Conservation (phyloP, 768 basidiomycete genomes). For the Russula sp. region DNA sequence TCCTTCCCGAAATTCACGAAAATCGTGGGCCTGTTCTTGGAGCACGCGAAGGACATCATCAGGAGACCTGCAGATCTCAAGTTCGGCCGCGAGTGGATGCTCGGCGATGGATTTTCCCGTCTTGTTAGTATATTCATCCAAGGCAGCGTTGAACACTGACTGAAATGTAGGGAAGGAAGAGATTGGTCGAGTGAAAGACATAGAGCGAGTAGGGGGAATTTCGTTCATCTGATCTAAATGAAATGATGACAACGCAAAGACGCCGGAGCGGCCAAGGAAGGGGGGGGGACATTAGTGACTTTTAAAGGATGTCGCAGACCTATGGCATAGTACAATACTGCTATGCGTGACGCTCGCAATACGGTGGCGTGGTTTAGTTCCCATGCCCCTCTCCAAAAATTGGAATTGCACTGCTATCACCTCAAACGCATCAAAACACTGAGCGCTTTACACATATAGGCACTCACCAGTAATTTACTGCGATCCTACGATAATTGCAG, state of each 20-base stretch:
- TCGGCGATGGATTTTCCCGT: neutral
- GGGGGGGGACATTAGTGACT: too few species aligned
- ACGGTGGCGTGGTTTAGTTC: too few species aligned
- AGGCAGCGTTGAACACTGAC: neutral
- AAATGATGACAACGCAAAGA: neutral
- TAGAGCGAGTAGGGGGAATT: neutral
- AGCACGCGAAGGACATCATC: neutral
- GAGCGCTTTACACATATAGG: too few species aligned
- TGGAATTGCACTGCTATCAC: too few species aligned
- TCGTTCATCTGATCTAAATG: neutral
- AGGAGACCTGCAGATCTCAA: neutral
- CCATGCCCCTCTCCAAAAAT: too few species aligned
- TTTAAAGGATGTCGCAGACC: too few species aligned
- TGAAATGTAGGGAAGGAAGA: neutral
- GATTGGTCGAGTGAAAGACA: neutral
- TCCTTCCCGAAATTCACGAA: neutral
- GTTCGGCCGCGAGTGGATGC: neutral
- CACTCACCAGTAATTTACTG: too few species aligned
- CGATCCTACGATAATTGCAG: too few species aligned
- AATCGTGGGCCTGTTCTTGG: neutral
- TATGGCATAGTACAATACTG: too few species aligned
- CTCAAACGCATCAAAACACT: too few species aligned
- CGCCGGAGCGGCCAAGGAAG: too few species aligned
- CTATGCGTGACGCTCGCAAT: too few species aligned
- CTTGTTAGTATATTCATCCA: neutral